Base-by-base conservation (phyloP, 1,139 yeast genomes). In the Cylindricascospora bacillispora region DNA sequence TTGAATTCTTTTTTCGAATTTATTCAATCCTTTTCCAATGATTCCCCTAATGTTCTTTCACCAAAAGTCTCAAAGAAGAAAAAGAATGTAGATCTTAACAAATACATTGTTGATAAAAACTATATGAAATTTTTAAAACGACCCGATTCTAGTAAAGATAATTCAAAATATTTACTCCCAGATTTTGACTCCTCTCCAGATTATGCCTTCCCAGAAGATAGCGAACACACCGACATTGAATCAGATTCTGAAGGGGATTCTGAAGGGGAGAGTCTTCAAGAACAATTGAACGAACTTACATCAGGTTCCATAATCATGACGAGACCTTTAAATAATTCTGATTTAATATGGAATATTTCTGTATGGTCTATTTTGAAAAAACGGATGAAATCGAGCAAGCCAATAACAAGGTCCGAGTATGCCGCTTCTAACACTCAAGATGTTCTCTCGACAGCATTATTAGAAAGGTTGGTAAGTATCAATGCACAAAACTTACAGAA, bases 121-220 rank as follows among this genome's bases (percentile, higher is more conserved):
- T 49, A 47, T 27, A 22, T 29, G 10, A 40, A 41, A 18, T 49
- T 49, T 28, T 34, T 47, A 22, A 34, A 35, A 5, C 37, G 34
- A 20, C 34, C 33, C 11, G 29, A 24, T 6, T 3, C 17, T 4
- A 5, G 17, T 11, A 20, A 53, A 6, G 80, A 73, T 40, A 47
- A 51, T 16, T 70, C 76, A 0, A 57, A 41, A 2, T 73, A 69
- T 38, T 69, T 57, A 26, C 44, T 44, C 10, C 38, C 44, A 4
- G 47, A 35, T n/a, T 24, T 21, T 2, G 39, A 36, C 5, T 28
- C 28, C n/a, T 36, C 29, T 4, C 18, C 16, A 15, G 51, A 45
- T 15, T 31, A 37, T 11, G 52, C 39, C 14, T 47, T 44, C 11
- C 43, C 38, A n/a, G 47, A 40, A n/a, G n/a, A n/a, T n/a, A n/a